Base-by-base conservation (phyloP, 2,329 filamentous ascomycete species). In the Penicillium frequentans region DNA sequence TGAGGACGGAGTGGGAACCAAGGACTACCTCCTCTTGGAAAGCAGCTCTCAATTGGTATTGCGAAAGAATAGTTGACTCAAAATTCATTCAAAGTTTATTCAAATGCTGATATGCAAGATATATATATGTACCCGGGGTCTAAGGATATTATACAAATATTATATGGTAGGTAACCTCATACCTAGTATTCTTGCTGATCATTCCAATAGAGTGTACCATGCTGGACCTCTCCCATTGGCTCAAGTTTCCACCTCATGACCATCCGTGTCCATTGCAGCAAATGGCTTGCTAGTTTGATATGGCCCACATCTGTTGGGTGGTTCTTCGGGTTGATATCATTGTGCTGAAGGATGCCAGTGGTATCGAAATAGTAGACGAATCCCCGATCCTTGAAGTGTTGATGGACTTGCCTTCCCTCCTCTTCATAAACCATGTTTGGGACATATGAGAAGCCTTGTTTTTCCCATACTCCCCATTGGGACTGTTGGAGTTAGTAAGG, bases 361-460 rank as follows among this genome's bases (percentile, higher is more conserved):
- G 82, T 86, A 64, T 86, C 83, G 72, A 87, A 87, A 62, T 85
- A 84, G 64, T 85, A 80, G 29, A 87, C 82, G 52, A 84, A 86
- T 0, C 78, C 77, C 55, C 78, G 64, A 16, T 70, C 65, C 47
- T 67, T 81, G 75, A 83, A 86, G 64, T 82, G 79, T 47, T 82
- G 66, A 54, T 81, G 79, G 24, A 86, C 79, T 8, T 76, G 65
- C 57, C 78, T 73, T 16, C 84, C 80, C 61, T 85, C 80, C 29
- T 80, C 71, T 52, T 78, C 72, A 62, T 81, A 85, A 19, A 79
- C 77, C 8, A 75, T 72, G 23, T 69, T 71, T 64, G 83, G 79
- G 8, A 68, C 62, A 64, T 81, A 86, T 7, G 75, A 78, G 63
- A 82, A 83, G 9, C 82, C 83, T 46, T 74, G 64, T 29, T 78